Evolutionary conservation across 257 asterid species (phyloP).

Genomic region (Osmanthus fragrans): DNA sequence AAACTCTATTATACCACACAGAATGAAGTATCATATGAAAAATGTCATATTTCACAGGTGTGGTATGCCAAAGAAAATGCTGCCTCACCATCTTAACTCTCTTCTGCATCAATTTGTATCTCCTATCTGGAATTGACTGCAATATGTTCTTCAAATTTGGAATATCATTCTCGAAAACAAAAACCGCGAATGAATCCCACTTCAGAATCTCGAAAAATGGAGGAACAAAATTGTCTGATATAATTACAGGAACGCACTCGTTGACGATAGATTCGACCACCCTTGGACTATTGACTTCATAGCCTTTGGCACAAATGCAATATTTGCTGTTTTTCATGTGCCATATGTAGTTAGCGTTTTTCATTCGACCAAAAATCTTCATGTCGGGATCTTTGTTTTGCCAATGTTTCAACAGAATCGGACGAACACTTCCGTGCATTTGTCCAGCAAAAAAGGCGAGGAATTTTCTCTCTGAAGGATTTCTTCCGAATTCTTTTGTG

Average conservation of each 20-base stretch:
- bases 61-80: constrained; percentile 70
- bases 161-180: constrained; percentile 66
- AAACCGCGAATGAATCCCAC: constrained; percentile 75
- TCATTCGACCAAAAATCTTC: constrained; percentile 57
- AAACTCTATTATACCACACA: constrained; percentile 67
- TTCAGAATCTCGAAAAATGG: constrained; percentile 71
- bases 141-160: constrained; percentile 72
- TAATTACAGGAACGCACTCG: constrained; percentile 76
- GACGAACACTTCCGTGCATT: constrained; percentile 79
- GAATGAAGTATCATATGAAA: constrained; percentile 84
- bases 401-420: constrained; percentile 60
- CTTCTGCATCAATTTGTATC: constrained; percentile 56
- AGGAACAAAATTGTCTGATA: constrained; percentile 73
- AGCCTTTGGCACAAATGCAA: constrained; percentile 78
- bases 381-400: constrained; percentile 67
- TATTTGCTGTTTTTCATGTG: constrained; percentile 81
- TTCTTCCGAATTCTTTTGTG: constrained; percentile 44
- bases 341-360: constrained; percentile 28
- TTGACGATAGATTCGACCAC: constrained; percentile 70
- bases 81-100: constrained; percentile 61
- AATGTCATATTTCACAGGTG: constrained; percentile 53
- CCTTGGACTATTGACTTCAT: constrained; percentile 72
- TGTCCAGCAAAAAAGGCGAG: constrained; percentile 82
- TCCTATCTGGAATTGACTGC: constrained; percentile 46
- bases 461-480: constrained; percentile 51